Percentiles rank a stretch among this genome's conserved stretches.
Conservation (phyloP, 345 rosid species). For the Brassica rapa region DNA sequence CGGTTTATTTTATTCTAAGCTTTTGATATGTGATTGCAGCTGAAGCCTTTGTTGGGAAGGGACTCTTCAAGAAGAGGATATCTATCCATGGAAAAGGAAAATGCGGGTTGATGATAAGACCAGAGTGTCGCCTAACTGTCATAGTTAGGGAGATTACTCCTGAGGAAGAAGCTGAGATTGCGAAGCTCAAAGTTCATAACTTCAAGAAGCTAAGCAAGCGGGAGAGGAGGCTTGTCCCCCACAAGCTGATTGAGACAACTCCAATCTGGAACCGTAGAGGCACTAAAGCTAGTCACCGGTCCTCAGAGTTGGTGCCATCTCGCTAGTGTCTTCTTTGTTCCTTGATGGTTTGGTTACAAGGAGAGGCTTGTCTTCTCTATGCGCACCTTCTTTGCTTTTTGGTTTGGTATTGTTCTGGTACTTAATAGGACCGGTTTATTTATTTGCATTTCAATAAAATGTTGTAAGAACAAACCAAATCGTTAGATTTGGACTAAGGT, state of each 20-base stretch:
- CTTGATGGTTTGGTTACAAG: constrained; percentile 8
- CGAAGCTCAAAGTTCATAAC: constrained; percentile 71
- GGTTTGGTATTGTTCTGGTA: constrained; percentile 15
- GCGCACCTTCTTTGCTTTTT: constrained; percentile 4
- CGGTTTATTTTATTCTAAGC: constrained; percentile 1
- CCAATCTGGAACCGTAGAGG: constrained; percentile 82
- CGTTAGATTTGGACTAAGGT: not conserved
- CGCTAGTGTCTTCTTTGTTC: constrained; percentile 7
- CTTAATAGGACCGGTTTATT: constrained; percentile 13
- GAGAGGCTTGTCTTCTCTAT: constrained; percentile 4
- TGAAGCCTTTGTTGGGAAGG: constrained; percentile 94
- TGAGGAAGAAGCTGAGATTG: constrained; percentile 89
- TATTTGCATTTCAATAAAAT: constrained; percentile 25
- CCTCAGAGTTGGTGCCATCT: constrained; percentile 37
- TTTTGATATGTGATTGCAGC: constrained; percentile 49
- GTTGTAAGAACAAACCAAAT: constrained; percentile 18
- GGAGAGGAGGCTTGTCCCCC: constrained; percentile 74
- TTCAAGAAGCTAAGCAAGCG: constrained; percentile 78
- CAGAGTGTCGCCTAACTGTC: constrained; percentile 75
- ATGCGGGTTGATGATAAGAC: constrained; percentile 58
- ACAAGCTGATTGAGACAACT: constrained; percentile 76
- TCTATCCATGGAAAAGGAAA: constrained; percentile 67
- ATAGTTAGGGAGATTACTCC: constrained; percentile 79
- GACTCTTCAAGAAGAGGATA: constrained; percentile 64
- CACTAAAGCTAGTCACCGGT: constrained; percentile 30